Conservation (phyloP, 176 grass and related monocot species). For the Phyllostachys edulis region DNA sequence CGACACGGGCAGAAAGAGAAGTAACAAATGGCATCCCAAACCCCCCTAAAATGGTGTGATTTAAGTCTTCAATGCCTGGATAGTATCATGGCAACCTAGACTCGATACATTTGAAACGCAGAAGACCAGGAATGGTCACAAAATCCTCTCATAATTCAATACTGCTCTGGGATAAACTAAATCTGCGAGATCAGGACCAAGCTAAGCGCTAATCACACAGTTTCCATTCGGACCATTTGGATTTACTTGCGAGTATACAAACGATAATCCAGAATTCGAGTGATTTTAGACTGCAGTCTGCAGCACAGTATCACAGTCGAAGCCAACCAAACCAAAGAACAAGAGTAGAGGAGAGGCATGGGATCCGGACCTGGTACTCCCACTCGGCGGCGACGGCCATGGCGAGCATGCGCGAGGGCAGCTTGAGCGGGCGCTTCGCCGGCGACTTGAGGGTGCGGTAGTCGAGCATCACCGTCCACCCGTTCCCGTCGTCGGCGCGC, state of each 20-base stretch:
- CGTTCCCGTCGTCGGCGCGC: constrained; percentile 82
- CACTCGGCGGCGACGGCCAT: constrained; percentile 89
- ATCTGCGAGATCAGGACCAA: neutral
- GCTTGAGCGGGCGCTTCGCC: constrained; percentile 75
- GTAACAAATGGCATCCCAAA: neutral
- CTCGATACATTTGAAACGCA: neutral
- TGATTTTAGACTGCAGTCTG: neutral
- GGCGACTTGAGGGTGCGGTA: constrained; percentile 95
- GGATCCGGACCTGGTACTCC: constrained; percentile 81
- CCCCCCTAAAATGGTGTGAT: neutral
- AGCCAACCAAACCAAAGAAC: constrained; percentile 7
- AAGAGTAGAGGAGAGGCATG: neutral
- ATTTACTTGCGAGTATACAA: neutral
- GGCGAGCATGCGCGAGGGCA: constrained; percentile 63
- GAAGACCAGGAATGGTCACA: neutral
- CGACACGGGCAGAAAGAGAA: neutral
- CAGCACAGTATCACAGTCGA: neutral
- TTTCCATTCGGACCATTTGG: neutral
- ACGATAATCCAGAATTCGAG: neutral
- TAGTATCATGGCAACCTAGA: too few relatives aligned
- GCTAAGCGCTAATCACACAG: neutral
- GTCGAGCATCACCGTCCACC: constrained; percentile 99
- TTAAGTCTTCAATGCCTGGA: neutral
- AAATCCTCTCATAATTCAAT: neutral
- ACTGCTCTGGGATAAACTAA: neutral